These are phyloP conservation scores for Scutellaria galericulata DNA, from an alignment of 257 asterid species.

Conservation along the genomic window DNA sequence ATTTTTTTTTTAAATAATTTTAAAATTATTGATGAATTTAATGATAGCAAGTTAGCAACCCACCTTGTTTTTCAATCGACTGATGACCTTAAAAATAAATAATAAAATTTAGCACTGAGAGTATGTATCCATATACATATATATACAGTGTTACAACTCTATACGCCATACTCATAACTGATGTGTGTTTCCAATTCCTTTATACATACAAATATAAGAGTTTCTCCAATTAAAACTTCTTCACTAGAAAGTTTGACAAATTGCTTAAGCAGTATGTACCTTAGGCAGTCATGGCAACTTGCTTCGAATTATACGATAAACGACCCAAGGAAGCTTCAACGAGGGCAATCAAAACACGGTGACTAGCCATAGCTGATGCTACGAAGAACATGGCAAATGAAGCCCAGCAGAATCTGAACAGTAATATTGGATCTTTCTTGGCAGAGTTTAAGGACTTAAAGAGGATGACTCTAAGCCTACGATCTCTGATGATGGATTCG, in stretches of 20 bases:
- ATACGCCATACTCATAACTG: too few relatives aligned
- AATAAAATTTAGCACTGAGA: too few relatives aligned
- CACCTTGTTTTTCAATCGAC: too few relatives aligned
- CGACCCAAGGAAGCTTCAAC: conserved; percentile 48
- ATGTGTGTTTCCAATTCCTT: background rate
- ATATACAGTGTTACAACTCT: too few relatives aligned
- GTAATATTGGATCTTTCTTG: conserved; percentile 60
- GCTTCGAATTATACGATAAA: conserved; percentile 48
- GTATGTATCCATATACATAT: too few relatives aligned
- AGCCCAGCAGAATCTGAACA: conserved; percentile 68
- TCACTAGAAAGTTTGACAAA: background rate
- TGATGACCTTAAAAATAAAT: too few relatives aligned
- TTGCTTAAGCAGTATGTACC: background rate
- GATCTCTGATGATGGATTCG: conserved; percentile 60
- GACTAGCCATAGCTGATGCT: conserved; percentile 73
- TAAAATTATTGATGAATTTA: too few relatives aligned
- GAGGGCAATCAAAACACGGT: conserved; percentile 54
- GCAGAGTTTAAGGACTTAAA: conserved; percentile 64
- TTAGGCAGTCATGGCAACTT: conserved; percentile 49
- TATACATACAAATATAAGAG: background rate
- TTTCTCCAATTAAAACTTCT: background rate
- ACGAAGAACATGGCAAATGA: conserved; percentile 55
- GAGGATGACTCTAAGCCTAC: conserved; percentile 81
- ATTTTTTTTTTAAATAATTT: too few relatives aligned
- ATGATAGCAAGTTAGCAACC: too few relatives aligned